phyloP scores from a whole-genome alignment of 1,284 basidiomycete species.

The Cryptococcus amylolentus region DNA sequence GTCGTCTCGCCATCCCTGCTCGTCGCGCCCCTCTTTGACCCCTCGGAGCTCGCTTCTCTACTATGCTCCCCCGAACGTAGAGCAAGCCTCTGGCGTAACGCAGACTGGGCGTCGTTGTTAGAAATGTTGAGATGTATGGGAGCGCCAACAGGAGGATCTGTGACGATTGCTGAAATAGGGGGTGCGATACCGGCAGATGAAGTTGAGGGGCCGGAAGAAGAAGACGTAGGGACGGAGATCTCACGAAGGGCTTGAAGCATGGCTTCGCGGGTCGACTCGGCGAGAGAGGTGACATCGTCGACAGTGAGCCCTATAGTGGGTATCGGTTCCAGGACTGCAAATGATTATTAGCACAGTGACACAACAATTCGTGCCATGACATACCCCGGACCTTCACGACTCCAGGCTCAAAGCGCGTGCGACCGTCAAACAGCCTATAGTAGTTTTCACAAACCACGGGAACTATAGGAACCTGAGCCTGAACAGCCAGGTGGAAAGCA shows the following conservation, averaged over 20 bases:
- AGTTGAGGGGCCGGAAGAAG: neutral
- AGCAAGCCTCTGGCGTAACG: neutral
- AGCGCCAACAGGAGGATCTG: neutral
- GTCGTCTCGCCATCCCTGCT: conserved; percentile 31
- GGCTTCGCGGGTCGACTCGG: conserved; percentile 47
- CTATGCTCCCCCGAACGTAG: neutral
- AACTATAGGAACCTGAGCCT: conserved; percentile 75
- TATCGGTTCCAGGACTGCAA: conserved; percentile 54
- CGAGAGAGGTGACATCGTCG: conserved; percentile 51
- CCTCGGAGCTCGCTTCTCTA: neutral
- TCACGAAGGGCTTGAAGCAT: conserved; percentile 50
- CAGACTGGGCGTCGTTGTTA: neutral
- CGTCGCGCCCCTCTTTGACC: neutral
- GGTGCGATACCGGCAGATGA: neutral
- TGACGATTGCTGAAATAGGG: neutral
- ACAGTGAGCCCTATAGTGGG: conserved; percentile 51
- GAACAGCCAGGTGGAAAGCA: conserved; percentile 92
- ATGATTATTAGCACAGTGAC: conserved; percentile 55
- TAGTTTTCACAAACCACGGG: conserved; percentile 95
- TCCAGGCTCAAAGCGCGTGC: conserved; percentile 73
- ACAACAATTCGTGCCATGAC: conserved; percentile 54
- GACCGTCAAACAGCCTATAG: conserved; percentile 70
- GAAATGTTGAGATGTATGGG: conserved; percentile 9
- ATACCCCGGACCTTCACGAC: conserved; percentile 75
- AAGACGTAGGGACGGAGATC: conserved; percentile 35